Evolutionary conservation across 352 stramenopile genomes (phyloP).

Genomic region (Globisporangium cederbergense): DNA sequence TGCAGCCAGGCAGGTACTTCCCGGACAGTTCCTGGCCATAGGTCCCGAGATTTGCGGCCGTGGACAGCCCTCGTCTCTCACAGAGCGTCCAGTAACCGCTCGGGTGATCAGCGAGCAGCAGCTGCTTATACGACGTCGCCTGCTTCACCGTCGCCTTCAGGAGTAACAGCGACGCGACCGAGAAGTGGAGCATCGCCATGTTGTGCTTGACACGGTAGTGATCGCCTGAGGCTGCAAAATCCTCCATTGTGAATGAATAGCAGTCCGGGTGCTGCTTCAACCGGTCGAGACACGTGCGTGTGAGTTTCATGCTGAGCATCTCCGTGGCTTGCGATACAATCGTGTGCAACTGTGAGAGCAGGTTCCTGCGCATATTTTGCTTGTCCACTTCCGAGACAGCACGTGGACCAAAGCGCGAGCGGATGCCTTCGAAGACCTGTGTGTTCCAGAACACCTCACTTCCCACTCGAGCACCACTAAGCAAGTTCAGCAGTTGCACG

Average conservation of each 20-base stretch:
- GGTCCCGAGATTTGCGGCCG: constrained; percentile 68
- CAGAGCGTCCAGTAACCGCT: constrained; percentile 86
- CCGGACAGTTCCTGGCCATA: constrained; percentile 43
- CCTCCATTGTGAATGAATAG: constrained; percentile 76
- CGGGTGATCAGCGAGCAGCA: constrained; percentile 62
- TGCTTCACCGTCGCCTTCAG: constrained; percentile 74
- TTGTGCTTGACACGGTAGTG: constrained; percentile 80
- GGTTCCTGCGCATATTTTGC: constrained; percentile 58
- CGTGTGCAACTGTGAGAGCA: constrained; percentile 44
- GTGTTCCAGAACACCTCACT: constrained; percentile 72
- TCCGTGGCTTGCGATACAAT: constrained; percentile 48
- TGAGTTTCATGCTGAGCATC: constrained; percentile 64
- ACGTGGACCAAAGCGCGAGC: constrained; percentile 58
- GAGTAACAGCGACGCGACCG: constrained; percentile 81
- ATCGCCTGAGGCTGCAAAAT: constrained; percentile 39
- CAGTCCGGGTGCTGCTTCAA: constrained; percentile 49
- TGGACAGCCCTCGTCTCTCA: constrained; percentile 67
- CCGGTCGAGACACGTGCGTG: constrained; percentile 31
- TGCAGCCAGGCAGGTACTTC: constrained; percentile 56
- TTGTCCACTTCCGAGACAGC: constrained; percentile 75
- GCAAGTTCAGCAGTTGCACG: constrained; percentile 58
- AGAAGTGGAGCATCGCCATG: constrained; percentile 82
- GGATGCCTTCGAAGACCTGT: constrained; percentile 76
- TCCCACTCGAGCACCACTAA: constrained; percentile 51
- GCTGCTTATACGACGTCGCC: constrained; percentile 74